These are phyloP conservation scores for Oryza meyeriana DNA, from an alignment of 176 grass and related monocot genomes.

Conservation along the genomic window DNA sequence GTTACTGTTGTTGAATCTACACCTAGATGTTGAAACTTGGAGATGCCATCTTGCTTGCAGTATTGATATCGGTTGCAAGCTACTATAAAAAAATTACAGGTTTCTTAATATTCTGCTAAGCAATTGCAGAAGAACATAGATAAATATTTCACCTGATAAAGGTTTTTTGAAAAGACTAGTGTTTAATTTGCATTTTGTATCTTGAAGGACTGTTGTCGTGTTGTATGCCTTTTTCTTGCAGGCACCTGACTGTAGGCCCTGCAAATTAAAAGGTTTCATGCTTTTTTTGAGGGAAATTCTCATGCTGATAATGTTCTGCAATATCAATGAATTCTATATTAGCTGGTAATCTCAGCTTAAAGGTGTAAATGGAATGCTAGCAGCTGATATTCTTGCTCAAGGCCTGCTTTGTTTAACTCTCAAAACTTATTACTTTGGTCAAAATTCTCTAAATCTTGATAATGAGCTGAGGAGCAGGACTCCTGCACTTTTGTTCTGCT, in stretches of 20 bases:
- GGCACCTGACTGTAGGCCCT: not conserved
- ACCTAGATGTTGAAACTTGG: conserved; percentile 14
- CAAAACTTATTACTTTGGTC: too few relatives aligned
- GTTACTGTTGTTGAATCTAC: not conserved
- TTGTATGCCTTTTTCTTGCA: not conserved
- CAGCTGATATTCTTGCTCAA: too few relatives aligned
- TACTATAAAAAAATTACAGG: not conserved
- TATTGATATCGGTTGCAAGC: not conserved
- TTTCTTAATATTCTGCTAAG: not conserved
- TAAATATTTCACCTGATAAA: not conserved
- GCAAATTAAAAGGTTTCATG: not conserved
- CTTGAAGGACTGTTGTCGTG: not conserved
- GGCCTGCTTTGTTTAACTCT: too few relatives aligned
- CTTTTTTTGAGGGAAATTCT: too few relatives aligned
- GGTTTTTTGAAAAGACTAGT: not conserved
- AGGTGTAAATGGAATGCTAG: not conserved
- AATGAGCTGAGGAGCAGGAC: too few relatives aligned
- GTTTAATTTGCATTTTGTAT: not conserved
- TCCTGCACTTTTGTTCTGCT: too few relatives aligned
- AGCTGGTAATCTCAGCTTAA: not conserved
- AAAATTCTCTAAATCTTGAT: too few relatives aligned
- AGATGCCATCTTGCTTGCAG: not conserved
- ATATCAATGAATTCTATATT: conserved; percentile 1
- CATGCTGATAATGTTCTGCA: not conserved
- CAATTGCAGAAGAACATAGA: not conserved